Evolutionary conservation across 768 basidiomycete genomes (phyloP).

Genomic region (Kwoniella sp.): DNA sequence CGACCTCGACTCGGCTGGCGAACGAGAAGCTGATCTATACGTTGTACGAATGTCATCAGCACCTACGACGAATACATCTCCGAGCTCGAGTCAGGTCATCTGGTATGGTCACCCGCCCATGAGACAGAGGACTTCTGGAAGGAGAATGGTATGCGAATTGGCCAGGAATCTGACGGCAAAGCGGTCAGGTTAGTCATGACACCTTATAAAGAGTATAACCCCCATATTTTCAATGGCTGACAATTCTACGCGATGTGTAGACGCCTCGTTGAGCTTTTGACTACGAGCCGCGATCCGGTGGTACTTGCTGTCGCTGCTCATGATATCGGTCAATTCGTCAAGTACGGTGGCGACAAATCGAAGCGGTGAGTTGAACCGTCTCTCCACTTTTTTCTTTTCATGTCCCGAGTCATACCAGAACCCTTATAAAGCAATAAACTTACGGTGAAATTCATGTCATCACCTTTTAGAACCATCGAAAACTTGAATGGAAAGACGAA

Average conservation of each 20-base stretch:
- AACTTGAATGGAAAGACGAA: constrained; percentile 77
- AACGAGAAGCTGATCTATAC: background rate
- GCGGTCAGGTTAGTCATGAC: constrained; percentile 74
- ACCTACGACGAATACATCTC: constrained; percentile 96
- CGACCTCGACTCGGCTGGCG: background rate
- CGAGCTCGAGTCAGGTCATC: constrained; percentile 82
- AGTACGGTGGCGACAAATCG: constrained; percentile 77
- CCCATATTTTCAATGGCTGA: too few species aligned
- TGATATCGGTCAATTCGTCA: constrained; percentile 92
- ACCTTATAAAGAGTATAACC: too few species aligned
- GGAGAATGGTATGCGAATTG: constrained; percentile 82
- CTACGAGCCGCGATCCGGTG: constrained; percentile 68
- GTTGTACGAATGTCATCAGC: constrained; percentile 57
- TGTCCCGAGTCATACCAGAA: too few species aligned
- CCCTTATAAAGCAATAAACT: too few species aligned
- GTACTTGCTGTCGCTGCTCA: constrained; percentile 90
- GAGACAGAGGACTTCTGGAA: constrained; percentile 98
- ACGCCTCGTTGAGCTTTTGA: constrained; percentile 71
- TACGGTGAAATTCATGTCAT: too few species aligned
- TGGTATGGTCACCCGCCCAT: constrained; percentile 95
- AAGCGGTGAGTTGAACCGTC: constrained; percentile 68
- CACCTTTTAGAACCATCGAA: constrained; percentile 78
- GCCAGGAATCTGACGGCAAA: constrained; percentile 77
- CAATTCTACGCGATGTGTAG: too few species aligned
- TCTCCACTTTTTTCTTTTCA: too few species aligned